Evolutionary conservation across 2,329 filamentous ascomycete species (phyloP).

Genomic region (Cordyceps tenuipes): DNA sequence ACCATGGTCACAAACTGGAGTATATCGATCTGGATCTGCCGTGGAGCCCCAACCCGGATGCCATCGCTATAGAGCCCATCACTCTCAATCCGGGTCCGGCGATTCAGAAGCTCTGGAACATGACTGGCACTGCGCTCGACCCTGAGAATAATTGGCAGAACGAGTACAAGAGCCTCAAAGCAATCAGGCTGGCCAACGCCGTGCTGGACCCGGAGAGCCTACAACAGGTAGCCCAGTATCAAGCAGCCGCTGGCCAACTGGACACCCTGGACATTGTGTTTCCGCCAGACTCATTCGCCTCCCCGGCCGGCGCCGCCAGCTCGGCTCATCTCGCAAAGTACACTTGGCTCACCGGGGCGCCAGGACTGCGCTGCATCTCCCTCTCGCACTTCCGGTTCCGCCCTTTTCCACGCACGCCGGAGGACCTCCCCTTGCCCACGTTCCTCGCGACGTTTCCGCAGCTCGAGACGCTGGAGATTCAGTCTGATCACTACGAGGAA

Average conservation of each 20-base stretch:
- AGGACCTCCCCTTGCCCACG: conserved; percentile 23
- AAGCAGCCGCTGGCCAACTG: conserved; percentile 22
- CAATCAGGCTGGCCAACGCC: conserved; percentile 21
- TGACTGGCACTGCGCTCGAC: conserved; percentile 5
- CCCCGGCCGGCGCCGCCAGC: conserved; percentile 19
- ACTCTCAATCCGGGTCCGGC: not conserved
- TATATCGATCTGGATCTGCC: conserved; percentile 25
- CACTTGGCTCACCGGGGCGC: conserved; percentile 28
- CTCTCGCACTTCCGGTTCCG: conserved; percentile 28
- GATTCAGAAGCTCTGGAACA: conserved; percentile 8
- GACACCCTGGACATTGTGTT: conserved; percentile 30
- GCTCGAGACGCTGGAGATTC: conserved; percentile 28
- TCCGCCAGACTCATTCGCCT: conserved; percentile 19
- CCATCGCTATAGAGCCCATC: conserved; percentile 3
- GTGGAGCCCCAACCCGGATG: conserved; percentile 12
- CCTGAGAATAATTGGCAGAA: conserved; percentile 4
- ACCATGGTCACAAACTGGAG: conserved; percentile 20
- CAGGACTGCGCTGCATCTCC: conserved; percentile 26
- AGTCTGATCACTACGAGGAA: conserved; percentile 22
- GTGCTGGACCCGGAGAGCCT: conserved; percentile 19
- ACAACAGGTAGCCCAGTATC: conserved; percentile 17
- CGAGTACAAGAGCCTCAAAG: conserved; percentile 1
- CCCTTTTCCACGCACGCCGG: conserved; percentile 20
- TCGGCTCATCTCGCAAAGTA: conserved; percentile 23
- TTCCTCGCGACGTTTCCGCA: conserved; percentile 30